Conservation (phyloP, 2,329 filamentous ascomycete genomes). For the Intubia oerlemansii region DNA sequence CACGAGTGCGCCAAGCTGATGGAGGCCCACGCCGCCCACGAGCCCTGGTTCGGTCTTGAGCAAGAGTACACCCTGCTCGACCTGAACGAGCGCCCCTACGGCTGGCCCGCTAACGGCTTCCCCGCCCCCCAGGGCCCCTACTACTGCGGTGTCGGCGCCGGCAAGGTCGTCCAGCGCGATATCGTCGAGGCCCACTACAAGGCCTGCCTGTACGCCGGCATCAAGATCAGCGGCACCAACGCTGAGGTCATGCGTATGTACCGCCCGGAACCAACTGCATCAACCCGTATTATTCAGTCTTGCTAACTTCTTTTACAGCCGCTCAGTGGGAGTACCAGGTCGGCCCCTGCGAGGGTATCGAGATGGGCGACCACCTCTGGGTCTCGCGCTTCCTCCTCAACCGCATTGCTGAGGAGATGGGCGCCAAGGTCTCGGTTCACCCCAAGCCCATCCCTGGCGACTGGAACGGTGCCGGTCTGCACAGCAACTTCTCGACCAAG, state of each 20-base stretch:
- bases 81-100: slow-evolving; percentile 68
- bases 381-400: slow-evolving; percentile 68
- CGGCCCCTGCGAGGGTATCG: slow-evolving; percentile 9
- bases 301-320: slow-evolving; percentile 2
- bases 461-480: slow-evolving; percentile 67
- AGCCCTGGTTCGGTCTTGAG: slow-evolving; percentile 95
- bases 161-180: slow-evolving; percentile 94
- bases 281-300: too few species aligned
- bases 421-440: slow-evolving; percentile 82
- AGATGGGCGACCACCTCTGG: slow-evolving; percentile 88
- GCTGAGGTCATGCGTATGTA: slow-evolving; percentile 65
- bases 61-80: slow-evolving; percentile 95
- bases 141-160: slow-evolving; percentile 95
- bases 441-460: slow-evolving; percentile 88
- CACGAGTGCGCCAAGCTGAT: slow-evolving; percentile 81
- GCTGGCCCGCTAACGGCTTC: slow-evolving; percentile 76
- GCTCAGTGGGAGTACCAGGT: slow-evolving; percentile 11
- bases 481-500: slow-evolving; percentile 79
- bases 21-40: slow-evolving; percentile 60
- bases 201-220: slow-evolving; percentile 58
- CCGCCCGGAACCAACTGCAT: too few species aligned
- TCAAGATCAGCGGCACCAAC: slow-evolving; percentile 96
- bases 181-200: slow-evolving; percentile 74
- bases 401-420: slow-evolving; percentile 77
- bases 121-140: slow-evolving; percentile 85